Base-by-base conservation (phyloP, 805 yeast species). In the Pichia californica region DNA sequence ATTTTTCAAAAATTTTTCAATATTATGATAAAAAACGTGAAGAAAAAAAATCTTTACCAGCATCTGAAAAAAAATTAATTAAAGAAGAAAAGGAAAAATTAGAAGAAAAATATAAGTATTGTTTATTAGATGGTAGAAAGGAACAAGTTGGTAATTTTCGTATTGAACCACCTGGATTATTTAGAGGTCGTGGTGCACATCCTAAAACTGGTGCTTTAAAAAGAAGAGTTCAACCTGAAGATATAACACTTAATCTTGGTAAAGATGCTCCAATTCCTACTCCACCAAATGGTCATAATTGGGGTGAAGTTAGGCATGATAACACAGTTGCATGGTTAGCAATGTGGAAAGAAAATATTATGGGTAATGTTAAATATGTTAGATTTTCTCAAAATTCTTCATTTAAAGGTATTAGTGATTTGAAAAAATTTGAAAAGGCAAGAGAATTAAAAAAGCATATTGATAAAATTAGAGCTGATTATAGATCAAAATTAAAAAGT, bases 131-230 rank as follows among this genome's bases (percentile, higher is more conserved):
- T 59, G 97, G 96, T 15, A 75, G 95, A 52, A 83, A 76, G 55
- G 96, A 91, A 57, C 89, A 82, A 54, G 94, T 91, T 26, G 97
- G 97, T 20, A 91, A 91, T 60, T 91, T 91, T 62, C 72, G 91
- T 57, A 81, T 91, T 38, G 99, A 91, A 70, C 98, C 98, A 27
- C 98, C 99, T 0, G 97, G 95, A 2, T 68, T 91, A 43, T 91
- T 89, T 60, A 74, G 97, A 63, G 99, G 98, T 35, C 84, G 98
- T 63, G 98, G 97, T 57, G 88, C 91, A 0, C 98, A 89, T 62
- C 98, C 98, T 15, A 88, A 85, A 62, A 89, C 97, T 1, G 99
- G 99, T 34, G 86, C 83, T 59, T 66, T 88, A 45, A 91, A 91
- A 61, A 77, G 82, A 55, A 74, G 99, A 51, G 96, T 91, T 14